Evolutionary conservation across 164 flowering plant genomes (phyloP).

Genomic region (Umbilicus rupestris): DNA sequence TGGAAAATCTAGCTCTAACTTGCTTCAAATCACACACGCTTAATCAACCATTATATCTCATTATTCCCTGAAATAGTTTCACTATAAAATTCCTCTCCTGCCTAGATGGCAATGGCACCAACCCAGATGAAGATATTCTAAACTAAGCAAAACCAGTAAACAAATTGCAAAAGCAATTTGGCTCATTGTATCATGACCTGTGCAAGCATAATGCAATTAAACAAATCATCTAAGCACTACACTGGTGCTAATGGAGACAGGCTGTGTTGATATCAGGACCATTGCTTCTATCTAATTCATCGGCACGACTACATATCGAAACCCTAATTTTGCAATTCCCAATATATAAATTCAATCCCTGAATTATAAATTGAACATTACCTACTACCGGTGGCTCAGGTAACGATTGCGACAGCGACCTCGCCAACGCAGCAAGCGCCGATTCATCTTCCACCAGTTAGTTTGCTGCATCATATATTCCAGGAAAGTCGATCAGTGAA

Average conservation of each 20-base stretch:
- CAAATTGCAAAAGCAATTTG: not conserved
- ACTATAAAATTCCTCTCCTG: not conserved
- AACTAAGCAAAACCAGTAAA: not conserved
- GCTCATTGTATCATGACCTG: not conserved
- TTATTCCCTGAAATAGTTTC: not conserved
- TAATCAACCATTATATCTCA: no score
- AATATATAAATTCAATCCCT: not conserved
- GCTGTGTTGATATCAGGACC: not conserved
- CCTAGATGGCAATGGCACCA: not conserved
- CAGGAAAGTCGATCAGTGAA: no score
- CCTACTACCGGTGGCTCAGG: not conserved
- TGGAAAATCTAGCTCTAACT: not conserved
- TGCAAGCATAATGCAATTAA: not conserved
- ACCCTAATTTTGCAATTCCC: not conserved
- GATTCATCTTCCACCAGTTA: no score
- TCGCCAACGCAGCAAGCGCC: not conserved
- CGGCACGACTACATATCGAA: not conserved
- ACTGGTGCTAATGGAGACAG: not conserved
- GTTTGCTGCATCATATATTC: no score
- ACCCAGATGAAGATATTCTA: constrained; percentile 5
- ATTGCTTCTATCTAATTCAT: not conserved
- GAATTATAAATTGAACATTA: not conserved
- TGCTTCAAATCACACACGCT: no score
- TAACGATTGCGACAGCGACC: not conserved
- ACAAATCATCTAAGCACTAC: not conserved